These are phyloP conservation scores for Xerocomellus chrysenteron DNA, from an alignment of 768 basidiomycete species.

Conservation along the genomic window DNA sequence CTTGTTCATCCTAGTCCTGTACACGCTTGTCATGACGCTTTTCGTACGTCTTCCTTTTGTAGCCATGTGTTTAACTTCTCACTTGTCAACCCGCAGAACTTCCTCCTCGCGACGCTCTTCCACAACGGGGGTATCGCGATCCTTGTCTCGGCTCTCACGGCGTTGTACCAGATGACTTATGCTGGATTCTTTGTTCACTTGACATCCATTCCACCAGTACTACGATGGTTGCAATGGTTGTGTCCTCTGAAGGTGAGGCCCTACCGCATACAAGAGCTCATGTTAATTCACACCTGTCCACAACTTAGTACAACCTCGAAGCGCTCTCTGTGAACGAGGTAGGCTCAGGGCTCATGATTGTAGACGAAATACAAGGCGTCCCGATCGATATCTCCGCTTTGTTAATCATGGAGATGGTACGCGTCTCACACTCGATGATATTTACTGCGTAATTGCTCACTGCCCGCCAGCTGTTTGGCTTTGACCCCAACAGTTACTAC, in stretches of 20 bases:
- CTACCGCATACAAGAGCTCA: background rate
- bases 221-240: slow-evolving; percentile 93
- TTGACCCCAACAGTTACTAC: slow-evolving; percentile 79
- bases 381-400: slow-evolving; percentile 76
- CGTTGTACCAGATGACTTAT: slow-evolving; percentile 81
- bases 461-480: slow-evolving; percentile 72
- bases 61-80: background rate
- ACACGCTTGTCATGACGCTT: slow-evolving; percentile 81
- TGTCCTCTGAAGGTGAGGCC: slow-evolving; percentile 64
- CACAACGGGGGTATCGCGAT: slow-evolving; percentile 89
- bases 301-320: slow-evolving; percentile 58
- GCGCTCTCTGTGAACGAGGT: slow-evolving; percentile 93
- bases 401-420: slow-evolving; percentile 82
- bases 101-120: slow-evolving; percentile 83
- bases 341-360: slow-evolving; percentile 80
- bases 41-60: slow-evolving; percentile 52
- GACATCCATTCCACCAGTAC: slow-evolving; percentile 78
- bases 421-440: slow-evolving; percentile 18
- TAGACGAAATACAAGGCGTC: slow-evolving; percentile 77
- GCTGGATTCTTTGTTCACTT: slow-evolving; percentile 95
- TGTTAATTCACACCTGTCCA: background rate
- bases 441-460: background rate
- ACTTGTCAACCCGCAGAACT: slow-evolving; percentile 57
- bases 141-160: slow-evolving; percentile 74
- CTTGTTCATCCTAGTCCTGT: slow-evolving; percentile 84